These are phyloP conservation scores for Lasiodiplodia hormozganensis DNA, from an alignment of 2,329 filamentous ascomycete genomes.

Conservation along the genomic window DNA sequence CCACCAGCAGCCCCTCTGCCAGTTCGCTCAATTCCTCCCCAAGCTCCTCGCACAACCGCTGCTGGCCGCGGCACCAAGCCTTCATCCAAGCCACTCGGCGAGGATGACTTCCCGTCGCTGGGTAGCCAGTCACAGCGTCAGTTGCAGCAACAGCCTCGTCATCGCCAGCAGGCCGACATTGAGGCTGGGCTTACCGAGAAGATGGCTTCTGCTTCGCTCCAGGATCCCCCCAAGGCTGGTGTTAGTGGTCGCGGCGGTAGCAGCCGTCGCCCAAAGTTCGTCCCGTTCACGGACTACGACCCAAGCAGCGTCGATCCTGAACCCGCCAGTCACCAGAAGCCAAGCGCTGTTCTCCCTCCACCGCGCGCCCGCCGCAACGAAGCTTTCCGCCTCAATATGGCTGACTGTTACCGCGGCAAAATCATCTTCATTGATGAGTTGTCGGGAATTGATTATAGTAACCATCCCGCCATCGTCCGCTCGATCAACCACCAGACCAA, in stretches of 20 bases:
- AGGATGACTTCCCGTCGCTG: neutral
- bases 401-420: neutral
- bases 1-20: neutral
- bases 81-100: neutral
- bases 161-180: neutral
- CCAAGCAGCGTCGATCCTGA: no score
- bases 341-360: no score
- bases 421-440: conserved; percentile 2
- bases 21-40: no score
- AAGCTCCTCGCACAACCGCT: neutral
- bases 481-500: neutral
- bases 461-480: neutral
- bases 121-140: neutral
- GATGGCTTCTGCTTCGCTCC: no score
- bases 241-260: no score
- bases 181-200: rapidly evolving
- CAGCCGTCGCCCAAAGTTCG: neutral
- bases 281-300: neutral
- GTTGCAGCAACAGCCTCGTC: neutral
- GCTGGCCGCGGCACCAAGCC: neutral
- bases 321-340: no score
- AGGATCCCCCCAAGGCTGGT: neutral
- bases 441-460: neutral
- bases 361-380: neutral
- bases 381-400: neutral